A percentile compares a stretch with the other conserved stretches of the same genome.
These are phyloP conservation scores for Schizophyllum commune DNA, from an alignment of 1,284 basidiomycete species.

Conservation along the genomic window DNA sequence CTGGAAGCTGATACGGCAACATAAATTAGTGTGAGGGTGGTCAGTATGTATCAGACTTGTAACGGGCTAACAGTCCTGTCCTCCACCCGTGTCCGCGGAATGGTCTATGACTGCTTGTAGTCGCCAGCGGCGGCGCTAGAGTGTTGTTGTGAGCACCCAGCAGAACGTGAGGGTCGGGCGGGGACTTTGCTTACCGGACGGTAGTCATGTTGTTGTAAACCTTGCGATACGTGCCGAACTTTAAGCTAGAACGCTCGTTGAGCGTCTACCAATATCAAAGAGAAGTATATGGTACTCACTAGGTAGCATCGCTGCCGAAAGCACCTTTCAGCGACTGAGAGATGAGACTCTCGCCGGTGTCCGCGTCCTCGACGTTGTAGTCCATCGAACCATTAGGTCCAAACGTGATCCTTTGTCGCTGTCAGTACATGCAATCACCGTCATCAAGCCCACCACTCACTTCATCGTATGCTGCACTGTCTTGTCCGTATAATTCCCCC, in stretches of 20 bases:
- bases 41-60: too few species aligned
- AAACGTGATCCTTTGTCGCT: slow-evolving; percentile 5
- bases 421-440: background rate
- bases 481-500: slow-evolving; percentile 8
- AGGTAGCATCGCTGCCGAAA: slow-evolving; percentile 10
- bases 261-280: background rate
- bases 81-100: too few species aligned
- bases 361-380: slow-evolving; percentile 11
- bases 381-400: slow-evolving; percentile 6
- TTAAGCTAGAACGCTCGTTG: slow-evolving; percentile 1
- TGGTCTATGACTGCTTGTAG: background rate
- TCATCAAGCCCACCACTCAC: slow-evolving; percentile 1
- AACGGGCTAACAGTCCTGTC: too few species aligned
- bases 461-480: slow-evolving; percentile 9
- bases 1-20: too few species aligned
- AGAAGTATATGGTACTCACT: too few species aligned
- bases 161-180: too few species aligned
- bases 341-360: slow-evolving; percentile 4
- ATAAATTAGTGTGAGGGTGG: too few species aligned
- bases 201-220: slow-evolving; percentile 11
- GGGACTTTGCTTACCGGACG: slow-evolving; percentile 7
- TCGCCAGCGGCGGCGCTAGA: background rate
- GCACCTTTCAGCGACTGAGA: slow-evolving; percentile 5
- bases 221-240: slow-evolving; percentile 11
- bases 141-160: background rate